Evolutionary conservation across 768 basidiomycete genomes (phyloP).

Genomic region (Mycena belliarum): DNA sequence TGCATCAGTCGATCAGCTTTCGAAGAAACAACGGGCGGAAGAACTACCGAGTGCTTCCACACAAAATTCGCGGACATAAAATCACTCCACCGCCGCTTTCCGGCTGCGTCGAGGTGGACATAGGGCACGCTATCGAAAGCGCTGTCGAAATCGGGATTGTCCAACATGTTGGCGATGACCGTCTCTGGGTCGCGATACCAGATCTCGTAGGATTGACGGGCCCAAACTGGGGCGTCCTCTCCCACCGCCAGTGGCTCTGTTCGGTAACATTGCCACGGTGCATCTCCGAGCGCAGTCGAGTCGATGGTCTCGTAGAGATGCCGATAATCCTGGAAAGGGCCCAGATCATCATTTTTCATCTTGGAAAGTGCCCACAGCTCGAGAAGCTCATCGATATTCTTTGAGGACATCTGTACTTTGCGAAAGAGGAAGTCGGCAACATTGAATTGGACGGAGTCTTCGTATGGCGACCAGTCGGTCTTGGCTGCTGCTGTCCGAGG

Average conservation of each 20-base stretch:
- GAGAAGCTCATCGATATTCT: constrained; percentile 27
- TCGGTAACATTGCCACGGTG: constrained; percentile 29
- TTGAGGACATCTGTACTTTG: constrained; percentile 23
- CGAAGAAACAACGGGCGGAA: background rate
- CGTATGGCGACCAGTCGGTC: constrained; percentile 10
- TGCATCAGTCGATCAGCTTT: background rate
- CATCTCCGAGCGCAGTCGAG: constrained; percentile 24
- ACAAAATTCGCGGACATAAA: constrained; percentile 45
- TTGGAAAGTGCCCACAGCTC: constrained; percentile 24
- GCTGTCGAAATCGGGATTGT: constrained; percentile 35
- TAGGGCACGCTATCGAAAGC: constrained; percentile 36
- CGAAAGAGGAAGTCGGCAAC: constrained; percentile 21
- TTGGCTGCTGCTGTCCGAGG: background rate
- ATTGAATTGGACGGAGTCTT: constrained; percentile 9
- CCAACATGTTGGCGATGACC: constrained; percentile 31
- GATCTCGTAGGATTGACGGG: constrained; percentile 27
- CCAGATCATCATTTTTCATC: constrained; percentile 12
- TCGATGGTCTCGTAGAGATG: constrained; percentile 32
- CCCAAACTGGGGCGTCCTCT: constrained; percentile 34
- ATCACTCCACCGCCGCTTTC: constrained; percentile 29
- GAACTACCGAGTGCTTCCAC: constrained; percentile 38
- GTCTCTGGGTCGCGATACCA: constrained; percentile 33
- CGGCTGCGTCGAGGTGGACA: constrained; percentile 25
- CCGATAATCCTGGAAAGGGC: constrained; percentile 26
- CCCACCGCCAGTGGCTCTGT: constrained; percentile 15